phyloP scores from a whole-genome alignment of 2,329 filamentous ascomycete species.

The Bipolaris bicolor region DNA sequence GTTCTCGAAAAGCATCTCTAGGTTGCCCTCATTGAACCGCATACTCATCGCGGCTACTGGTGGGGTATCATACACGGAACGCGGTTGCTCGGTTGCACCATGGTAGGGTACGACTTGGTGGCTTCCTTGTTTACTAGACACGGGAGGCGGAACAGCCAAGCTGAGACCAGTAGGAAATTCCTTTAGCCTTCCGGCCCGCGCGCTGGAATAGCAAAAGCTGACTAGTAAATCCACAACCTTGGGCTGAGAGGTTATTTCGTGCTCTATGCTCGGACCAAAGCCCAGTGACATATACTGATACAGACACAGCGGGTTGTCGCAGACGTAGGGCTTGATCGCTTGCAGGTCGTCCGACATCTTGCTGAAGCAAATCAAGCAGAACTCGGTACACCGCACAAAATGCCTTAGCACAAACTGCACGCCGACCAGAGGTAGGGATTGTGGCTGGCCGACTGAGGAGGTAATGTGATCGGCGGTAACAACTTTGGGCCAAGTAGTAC shows the following conservation, averaged over 20 bases:
- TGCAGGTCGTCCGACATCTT: conserved; percentile 69
- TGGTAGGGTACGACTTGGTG: not conserved
- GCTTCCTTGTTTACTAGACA: conserved; percentile 27
- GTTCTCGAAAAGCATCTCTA: conserved; percentile 54
- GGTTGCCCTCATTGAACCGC: conserved; percentile 45
- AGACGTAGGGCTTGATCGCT: conserved; percentile 77
- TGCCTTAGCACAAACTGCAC: conserved; percentile 81
- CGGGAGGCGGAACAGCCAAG: conserved; percentile 56
- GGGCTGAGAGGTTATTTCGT: conserved; percentile 79
- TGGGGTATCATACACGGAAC: not conserved
- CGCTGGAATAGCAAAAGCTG: conserved; percentile 76
- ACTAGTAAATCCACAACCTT: conserved; percentile 84
- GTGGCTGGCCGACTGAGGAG: conserved; percentile 35
- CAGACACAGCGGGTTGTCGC: conserved; percentile 74
- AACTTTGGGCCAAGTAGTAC: conserved; percentile 51
- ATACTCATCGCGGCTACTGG: conserved; percentile 14
- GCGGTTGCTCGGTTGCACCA: not conserved
- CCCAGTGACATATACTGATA: conserved; percentile 90
- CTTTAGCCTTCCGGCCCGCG: conserved; percentile 52
- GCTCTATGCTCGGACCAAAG: conserved; percentile 82
- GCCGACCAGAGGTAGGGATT: conserved; percentile 63
- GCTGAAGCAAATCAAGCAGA: conserved; percentile 84
- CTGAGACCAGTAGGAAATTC: conserved; percentile 65
- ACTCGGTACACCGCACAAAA: conserved; percentile 80
- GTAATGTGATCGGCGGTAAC: conserved; percentile 60